Evolutionary conservation across 257 asterid genomes (phyloP).

Genomic region (Ballota nigra): DNA sequence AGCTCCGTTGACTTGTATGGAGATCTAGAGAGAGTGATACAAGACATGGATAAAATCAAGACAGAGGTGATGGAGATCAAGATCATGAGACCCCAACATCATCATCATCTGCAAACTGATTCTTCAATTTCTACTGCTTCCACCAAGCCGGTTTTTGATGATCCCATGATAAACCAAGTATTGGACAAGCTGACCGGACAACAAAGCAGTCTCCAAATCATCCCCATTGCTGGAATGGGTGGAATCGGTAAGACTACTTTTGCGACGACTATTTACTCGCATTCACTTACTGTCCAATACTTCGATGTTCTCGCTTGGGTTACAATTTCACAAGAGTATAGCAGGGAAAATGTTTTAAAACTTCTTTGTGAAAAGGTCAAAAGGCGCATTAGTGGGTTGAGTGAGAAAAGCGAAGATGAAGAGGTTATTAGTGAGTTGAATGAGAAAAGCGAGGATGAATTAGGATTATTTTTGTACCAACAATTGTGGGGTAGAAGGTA

Average conservation of each 20-base stretch:
- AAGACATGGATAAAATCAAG: background rate
- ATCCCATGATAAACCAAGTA: background rate
- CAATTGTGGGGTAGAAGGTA: background rate
- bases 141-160: background rate
- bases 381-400: background rate
- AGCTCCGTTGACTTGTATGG: background rate
- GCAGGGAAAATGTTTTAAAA: background rate
- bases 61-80: background rate
- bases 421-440: background rate
- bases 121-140: background rate
- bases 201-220: background rate
- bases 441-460: background rate
- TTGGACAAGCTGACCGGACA: background rate
- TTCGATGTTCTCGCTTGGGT: background rate
- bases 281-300: background rate
- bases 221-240: constrained; percentile 1
- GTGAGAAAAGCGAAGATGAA: background rate
- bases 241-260: background rate
- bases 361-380: background rate
- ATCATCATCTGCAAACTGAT: background rate
- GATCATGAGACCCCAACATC: background rate
- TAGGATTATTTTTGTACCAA: background rate
- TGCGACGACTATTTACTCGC: background rate
- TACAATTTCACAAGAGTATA: background rate
- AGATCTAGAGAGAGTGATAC: background rate